Evolutionary conservation across 768 basidiomycete genomes (phyloP).

Genomic region (Phylloporus rhodoxanthus): DNA sequence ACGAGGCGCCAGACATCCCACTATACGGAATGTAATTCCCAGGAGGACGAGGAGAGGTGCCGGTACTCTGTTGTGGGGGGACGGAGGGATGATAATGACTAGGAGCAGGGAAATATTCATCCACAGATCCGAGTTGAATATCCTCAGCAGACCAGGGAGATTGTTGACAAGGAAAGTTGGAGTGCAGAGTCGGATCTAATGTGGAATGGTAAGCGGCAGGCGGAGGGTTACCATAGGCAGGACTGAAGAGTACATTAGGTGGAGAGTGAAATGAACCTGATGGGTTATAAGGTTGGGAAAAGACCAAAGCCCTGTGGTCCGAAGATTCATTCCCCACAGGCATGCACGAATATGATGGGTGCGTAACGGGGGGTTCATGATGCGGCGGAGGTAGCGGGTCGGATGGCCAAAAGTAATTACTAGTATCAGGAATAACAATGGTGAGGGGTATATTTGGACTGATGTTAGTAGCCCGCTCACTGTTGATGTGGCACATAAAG

Average conservation of each 20-base stretch:
- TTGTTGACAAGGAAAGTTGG: background rate
- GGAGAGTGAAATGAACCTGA: slow-evolving; percentile 6
- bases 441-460: background rate
- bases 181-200: background rate
- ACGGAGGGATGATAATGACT: background rate
- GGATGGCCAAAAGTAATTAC: slow-evolving; percentile 2
- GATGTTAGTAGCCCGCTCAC: slow-evolving; percentile 8
- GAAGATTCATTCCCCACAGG: background rate
- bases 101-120: background rate
- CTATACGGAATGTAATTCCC: background rate
- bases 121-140: background rate
- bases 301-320: background rate
- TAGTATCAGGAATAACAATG: background rate
- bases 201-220: background rate
- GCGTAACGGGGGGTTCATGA: background rate
- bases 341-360: background rate
- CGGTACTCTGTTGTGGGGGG: background rate
- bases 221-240: background rate
- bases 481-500: background rate
- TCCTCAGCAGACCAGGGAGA: background rate
- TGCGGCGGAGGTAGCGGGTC: background rate
- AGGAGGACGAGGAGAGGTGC: background rate
- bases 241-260: background rate
- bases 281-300: background rate
- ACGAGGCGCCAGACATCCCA: slow-evolving; percentile 1